These are phyloP conservation scores for Candida alai DNA, from an alignment of 805 yeast genomes.

Conservation along the genomic window DNA sequence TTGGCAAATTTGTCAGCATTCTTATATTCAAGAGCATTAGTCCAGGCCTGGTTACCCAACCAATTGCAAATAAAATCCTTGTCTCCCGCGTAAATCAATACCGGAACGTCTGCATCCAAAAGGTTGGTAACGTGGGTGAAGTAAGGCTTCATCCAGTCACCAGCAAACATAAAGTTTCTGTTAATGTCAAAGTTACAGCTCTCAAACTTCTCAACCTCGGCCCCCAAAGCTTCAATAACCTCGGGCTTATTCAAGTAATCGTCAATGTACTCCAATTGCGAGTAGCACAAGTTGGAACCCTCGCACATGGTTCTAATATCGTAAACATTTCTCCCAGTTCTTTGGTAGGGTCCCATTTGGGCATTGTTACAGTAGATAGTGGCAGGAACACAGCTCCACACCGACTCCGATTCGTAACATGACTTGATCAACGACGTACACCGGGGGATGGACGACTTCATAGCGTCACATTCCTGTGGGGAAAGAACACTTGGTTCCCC, in stretches of 20 bases:
- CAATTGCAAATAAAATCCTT: slow-evolving; percentile 91
- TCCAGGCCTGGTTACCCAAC: slow-evolving; percentile 87
- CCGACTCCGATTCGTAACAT: slow-evolving; percentile 73
- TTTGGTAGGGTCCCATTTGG: slow-evolving; percentile 75
- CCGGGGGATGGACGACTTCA: slow-evolving; percentile 62
- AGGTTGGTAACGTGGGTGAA: slow-evolving; percentile 54
- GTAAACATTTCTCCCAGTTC: slow-evolving; percentile 86
- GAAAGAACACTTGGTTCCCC: slow-evolving; percentile 74
- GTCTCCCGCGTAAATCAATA: slow-evolving; percentile 90
- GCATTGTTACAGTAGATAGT: slow-evolving; percentile 83
- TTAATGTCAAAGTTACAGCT: slow-evolving; percentile 77
- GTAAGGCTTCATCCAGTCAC: slow-evolving; percentile 91
- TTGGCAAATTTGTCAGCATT: slow-evolving; percentile 46
- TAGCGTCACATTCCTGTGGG: slow-evolving; percentile 63
- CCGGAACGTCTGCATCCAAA: slow-evolving; percentile 69
- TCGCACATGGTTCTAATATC: slow-evolving; percentile 83
- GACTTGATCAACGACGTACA: slow-evolving; percentile 72
- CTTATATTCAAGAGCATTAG: slow-evolving; percentile 64
- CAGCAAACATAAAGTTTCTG: slow-evolving; percentile 76
- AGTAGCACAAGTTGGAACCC: slow-evolving; percentile 67
- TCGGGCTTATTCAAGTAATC: slow-evolving; percentile 71
- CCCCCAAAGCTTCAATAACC: slow-evolving; percentile 82
- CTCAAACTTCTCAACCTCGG: slow-evolving; percentile 75
- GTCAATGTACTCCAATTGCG: slow-evolving; percentile 71
- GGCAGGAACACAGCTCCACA: slow-evolving; percentile 90